A percentile compares a stretch with the other conserved stretches of the same genome.
Conservation (phyloP, 805 yeast species). For the Myxozyma neotropica region DNA sequence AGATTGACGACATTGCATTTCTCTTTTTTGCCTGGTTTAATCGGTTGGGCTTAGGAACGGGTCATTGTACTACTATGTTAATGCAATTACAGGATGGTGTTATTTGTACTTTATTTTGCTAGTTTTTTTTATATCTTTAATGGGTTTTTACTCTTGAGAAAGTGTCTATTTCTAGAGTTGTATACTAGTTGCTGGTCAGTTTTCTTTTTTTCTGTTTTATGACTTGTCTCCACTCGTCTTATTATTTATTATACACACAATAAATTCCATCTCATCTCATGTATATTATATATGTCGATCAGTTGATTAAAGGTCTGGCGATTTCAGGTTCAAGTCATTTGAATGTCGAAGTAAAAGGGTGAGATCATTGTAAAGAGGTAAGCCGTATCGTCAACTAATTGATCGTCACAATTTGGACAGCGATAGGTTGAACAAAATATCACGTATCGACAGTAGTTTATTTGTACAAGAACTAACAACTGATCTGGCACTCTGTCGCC, state of each 20-base stretch:
- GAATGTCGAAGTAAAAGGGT: too few relatives aligned
- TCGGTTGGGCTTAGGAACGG: conserved; percentile 1
- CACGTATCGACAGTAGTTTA: too few relatives aligned
- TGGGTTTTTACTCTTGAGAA: not conserved
- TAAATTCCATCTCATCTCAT: not conserved
- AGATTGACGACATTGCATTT: conserved; percentile 38
- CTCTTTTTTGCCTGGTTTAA: not conserved
- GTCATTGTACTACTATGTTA: conserved; percentile 1
- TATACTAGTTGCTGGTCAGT: conserved; percentile 2
- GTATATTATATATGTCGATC: not conserved
- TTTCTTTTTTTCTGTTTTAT: not conserved
- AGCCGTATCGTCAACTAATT: too few relatives aligned
- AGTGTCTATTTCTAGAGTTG: not conserved
- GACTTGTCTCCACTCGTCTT: not conserved
- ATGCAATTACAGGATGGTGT: conserved; percentile 4
- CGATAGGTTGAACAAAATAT: too few relatives aligned
- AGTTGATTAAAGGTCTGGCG: not conserved
- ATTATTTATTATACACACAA: too few relatives aligned
- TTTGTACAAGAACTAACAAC: too few relatives aligned
- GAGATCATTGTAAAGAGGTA: too few relatives aligned
- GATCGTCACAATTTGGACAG: too few relatives aligned
- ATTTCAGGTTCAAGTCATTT: too few relatives aligned
- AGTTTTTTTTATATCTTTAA: not conserved
- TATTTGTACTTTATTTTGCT: not conserved
- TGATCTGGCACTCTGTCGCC: too few relatives aligned